Conservation (phyloP, 2,329 filamentous ascomycete genomes). For the Diaporthe eres region DNA sequence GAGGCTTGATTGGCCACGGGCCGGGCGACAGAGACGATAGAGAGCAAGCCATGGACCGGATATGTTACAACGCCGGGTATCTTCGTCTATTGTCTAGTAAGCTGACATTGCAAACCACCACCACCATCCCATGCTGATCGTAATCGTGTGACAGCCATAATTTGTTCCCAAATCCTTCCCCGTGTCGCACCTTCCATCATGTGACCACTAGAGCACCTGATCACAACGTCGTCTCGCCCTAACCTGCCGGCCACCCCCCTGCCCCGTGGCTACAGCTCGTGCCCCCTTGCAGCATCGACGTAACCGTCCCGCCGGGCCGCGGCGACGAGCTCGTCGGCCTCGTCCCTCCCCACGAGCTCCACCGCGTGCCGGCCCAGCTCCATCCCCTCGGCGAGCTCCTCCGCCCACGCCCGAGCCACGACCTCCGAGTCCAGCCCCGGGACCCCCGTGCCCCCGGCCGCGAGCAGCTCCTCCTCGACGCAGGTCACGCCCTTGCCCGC, state of each 20-base stretch:
- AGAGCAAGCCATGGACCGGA: neutral
- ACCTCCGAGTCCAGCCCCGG: conserved; percentile 36
- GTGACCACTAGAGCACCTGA: conserved; percentile 8
- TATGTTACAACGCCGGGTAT: neutral
- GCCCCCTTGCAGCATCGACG: conserved; percentile 21
- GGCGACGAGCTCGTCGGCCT: conserved; percentile 33
- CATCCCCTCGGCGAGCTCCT: conserved; percentile 41
- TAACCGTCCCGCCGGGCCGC: conserved; percentile 30
- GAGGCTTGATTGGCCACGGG: conserved; percentile 21
- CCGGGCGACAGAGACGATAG: neutral
- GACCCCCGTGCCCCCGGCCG: conserved; percentile 28
- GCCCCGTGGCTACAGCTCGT: conserved; percentile 31
- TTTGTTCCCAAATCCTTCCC: conserved; percentile 24
- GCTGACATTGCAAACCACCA: conserved; percentile 29
- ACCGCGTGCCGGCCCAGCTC: conserved; percentile 20
- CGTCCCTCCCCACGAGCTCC: conserved; percentile 27
- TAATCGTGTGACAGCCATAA: conserved; percentile 31
- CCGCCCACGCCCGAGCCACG: conserved; percentile 40
- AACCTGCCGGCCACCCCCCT: neutral
- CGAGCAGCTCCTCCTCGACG: conserved; percentile 68
- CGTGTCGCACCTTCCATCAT: conserved; percentile 24
- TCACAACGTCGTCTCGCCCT: neutral
- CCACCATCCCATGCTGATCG: conserved; percentile 1
- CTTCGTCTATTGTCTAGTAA: conserved; percentile 14
- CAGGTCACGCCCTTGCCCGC: conserved; percentile 85